Evolutionary conservation across 2,329 filamentous ascomycete genomes (phyloP), one percentile per base, ranked within the genome.

Genomic region (Fusarium fujikuroi): DNA sequence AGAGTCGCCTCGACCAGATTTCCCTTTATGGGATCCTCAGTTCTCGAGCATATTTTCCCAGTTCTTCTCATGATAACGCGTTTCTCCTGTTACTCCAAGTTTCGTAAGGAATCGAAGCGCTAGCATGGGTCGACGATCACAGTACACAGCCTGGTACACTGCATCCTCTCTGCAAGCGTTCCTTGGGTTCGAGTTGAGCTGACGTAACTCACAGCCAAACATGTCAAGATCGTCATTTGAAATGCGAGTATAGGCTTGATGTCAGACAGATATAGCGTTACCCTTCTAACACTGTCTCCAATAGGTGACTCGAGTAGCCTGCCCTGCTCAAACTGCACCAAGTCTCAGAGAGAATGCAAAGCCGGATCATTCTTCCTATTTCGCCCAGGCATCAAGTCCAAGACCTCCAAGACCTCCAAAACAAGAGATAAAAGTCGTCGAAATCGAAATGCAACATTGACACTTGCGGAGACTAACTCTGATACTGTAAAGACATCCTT

Each of bases 211-310:
- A 3, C 3, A 39, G 50, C 8, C 50, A 39, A 25, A n/a, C 34
- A 39, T 53, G 34, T 7, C 23, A 39, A 37, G 34, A 39, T 4
- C 50, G 14, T n/a, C 50, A 53, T 28, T 14, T 18, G 34, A 28
- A 39, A 53, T 39, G 50, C 5, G 28, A n/a, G 23, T 39, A 21
- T 15, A 9, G 23, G 9, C 34, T n/a, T 5, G 7, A 28, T 3
- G 2, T 28, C 3, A 5, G 16, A 25, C 19, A 4, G 1, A 18
- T 19, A 25, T 21, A 7, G 11, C 3, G 18, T 37, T 4, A 3
- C 2, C 9, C 25, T 37, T 25, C 49, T 53, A 14, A 11, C 5
- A 36, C 7, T 25, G 14, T 21, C 4, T 25, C 5, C 4, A 12
- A 39, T 21, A 39, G 23, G 50, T 2, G 16, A 28, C 7, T 2